Evolutionary conservation across 129 eudicot species (phyloP).

Genomic region (Artemisia argyi): DNA sequence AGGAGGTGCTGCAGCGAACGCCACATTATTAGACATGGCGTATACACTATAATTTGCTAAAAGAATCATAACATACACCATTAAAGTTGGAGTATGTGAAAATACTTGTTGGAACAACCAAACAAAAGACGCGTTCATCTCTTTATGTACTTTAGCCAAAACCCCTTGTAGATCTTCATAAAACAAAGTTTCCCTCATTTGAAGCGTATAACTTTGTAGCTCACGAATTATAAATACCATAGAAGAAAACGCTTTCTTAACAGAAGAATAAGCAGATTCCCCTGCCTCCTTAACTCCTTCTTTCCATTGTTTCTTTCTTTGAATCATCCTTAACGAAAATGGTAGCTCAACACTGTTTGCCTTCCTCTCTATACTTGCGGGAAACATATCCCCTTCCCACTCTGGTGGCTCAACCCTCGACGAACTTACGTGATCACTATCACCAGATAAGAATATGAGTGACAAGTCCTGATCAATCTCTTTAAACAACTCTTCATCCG

Average conservation of each 20-base stretch:
- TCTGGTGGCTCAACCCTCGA: constrained; percentile 33
- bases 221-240: constrained; percentile 97
- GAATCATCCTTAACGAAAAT: constrained; percentile 75
- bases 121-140: constrained; percentile 94
- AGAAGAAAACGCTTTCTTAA: constrained; percentile 85
- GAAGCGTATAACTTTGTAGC: constrained; percentile 77
- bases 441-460: constrained; percentile 44
- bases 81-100: constrained; percentile 81
- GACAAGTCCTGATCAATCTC: constrained; percentile 55
- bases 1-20: constrained; percentile 43
- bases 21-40: constrained; percentile 55
- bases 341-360: constrained; percentile 83
- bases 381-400: constrained; percentile 58
- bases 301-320: constrained; percentile 73
- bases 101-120: constrained; percentile 97
- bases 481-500: constrained; percentile 77
- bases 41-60: constrained; percentile 86
- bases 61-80: constrained; percentile 89
- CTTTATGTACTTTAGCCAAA: constrained; percentile 70
- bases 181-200: constrained; percentile 72
- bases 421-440: constrained; percentile 16
- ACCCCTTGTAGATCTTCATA: constrained; percentile 85
- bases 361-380: constrained; percentile 66
- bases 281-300: constrained; percentile 65
- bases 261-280: constrained; percentile 78